Evolutionary conservation across 805 yeast species (phyloP).

Genomic region (Metschnikowia bowlesiae): DNA sequence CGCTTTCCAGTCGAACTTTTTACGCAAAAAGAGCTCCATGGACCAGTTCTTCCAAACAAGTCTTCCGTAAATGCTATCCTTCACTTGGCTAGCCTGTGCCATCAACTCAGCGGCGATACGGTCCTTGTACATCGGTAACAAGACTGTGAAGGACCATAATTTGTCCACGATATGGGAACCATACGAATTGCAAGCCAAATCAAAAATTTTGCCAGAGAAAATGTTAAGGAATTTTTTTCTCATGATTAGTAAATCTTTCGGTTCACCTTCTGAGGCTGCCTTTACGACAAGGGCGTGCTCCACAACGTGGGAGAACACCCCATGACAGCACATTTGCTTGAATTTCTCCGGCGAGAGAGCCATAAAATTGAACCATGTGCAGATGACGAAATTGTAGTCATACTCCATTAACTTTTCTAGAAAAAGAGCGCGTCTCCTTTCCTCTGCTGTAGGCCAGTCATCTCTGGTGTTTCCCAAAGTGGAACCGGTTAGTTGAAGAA

Average conservation of each 20-base stretch:
- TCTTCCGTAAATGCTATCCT: slow-evolving; percentile 83
- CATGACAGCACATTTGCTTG: slow-evolving; percentile 76
- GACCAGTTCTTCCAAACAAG: slow-evolving; percentile 95
- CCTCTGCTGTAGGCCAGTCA: slow-evolving; percentile 92
- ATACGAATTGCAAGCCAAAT: slow-evolving; percentile 75
- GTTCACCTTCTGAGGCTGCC: slow-evolving; percentile 40
- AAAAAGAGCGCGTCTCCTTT: slow-evolving; percentile 72
- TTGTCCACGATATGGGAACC: slow-evolving; percentile 90
- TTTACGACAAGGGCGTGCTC: slow-evolving; percentile 53
- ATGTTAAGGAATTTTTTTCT: slow-evolving; percentile 69
- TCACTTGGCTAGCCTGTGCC: slow-evolving; percentile 59
- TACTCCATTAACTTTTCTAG: slow-evolving; percentile 68
- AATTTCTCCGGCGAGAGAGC: slow-evolving; percentile 58
- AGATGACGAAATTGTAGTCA: slow-evolving; percentile 54
- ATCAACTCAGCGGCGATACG: slow-evolving; percentile 68
- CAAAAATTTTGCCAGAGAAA: slow-evolving; percentile 50
- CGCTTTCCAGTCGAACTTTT: slow-evolving; percentile 78
- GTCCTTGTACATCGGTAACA: slow-evolving; percentile 80
- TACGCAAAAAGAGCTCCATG: slow-evolving; percentile 72
- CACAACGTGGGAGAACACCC: slow-evolving; percentile 86
- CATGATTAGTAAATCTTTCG: slow-evolving; percentile 44
- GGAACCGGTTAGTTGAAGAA: slow-evolving; percentile 59
- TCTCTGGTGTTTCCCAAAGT: slow-evolving; percentile 78
- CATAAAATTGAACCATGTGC: slow-evolving; percentile 57
- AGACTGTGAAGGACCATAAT: slow-evolving; percentile 73